Evolutionary conservation across 1,139 yeast species (phyloP).

Genomic region (Lizanozyma gosingica): DNA sequence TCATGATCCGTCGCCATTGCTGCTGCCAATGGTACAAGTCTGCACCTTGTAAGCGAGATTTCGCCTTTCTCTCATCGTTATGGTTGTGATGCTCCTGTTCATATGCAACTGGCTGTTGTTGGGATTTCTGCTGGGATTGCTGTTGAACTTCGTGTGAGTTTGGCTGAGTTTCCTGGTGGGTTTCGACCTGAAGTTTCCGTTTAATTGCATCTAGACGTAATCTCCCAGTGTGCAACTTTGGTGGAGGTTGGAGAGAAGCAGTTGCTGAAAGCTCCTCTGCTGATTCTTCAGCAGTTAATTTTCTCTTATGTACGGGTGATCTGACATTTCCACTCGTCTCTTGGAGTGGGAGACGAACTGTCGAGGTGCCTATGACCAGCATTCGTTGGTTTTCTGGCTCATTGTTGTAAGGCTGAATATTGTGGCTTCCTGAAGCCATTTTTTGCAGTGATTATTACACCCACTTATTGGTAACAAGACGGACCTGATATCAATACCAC

Average conservation of each 20-base stretch:
- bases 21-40: constrained; percentile 69
- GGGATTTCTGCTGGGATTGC: constrained; percentile 5
- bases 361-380: neutral
- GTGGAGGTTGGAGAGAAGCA: constrained; percentile 1
- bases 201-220: neutral
- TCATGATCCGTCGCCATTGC: constrained; percentile 75
- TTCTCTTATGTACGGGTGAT: constrained; percentile 26
- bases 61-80: constrained; percentile 6
- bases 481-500: too few species aligned
- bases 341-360: constrained; percentile 28
- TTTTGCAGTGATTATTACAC: too few species aligned
- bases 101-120: constrained; percentile 6
- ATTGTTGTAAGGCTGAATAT: neutral
- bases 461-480: too few species aligned
- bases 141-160: constrained; percentile 1
- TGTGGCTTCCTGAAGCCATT: neutral
- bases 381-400: neutral
- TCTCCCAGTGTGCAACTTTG: constrained; percentile 1
- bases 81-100: constrained; percentile 1
- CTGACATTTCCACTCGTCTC: constrained; percentile 37
- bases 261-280: constrained; percentile 13
- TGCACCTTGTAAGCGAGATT: constrained; percentile 31
- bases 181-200: neutral
- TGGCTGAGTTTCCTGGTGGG: constrained; percentile 2
- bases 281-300: neutral